These are phyloP conservation scores for Talaromyces verruculosus DNA, from an alignment of 2,329 filamentous ascomycete genomes.

Conservation along the genomic window DNA sequence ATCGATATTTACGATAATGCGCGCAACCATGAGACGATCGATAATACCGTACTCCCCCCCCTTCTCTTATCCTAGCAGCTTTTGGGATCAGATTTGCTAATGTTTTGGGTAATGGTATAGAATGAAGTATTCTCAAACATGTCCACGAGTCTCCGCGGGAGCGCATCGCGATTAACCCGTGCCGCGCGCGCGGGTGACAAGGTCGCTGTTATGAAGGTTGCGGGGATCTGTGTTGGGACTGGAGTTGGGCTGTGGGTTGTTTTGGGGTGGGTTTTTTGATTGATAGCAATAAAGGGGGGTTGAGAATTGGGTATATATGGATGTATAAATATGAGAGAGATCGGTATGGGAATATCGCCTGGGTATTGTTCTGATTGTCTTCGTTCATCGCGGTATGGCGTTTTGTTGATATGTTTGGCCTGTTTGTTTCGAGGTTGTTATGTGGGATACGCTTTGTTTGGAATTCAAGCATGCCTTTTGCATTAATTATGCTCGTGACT, in stretches of 20 bases:
- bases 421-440: background rate
- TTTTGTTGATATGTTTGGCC: background rate
- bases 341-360: too few relatives aligned
- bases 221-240: constrained; percentile 72
- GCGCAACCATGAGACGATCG: constrained; percentile 80
- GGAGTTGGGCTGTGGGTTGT: constrained; percentile 77
- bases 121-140: constrained; percentile 90
- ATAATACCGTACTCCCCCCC: constrained; percentile 68
- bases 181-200: constrained; percentile 93
- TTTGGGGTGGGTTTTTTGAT: constrained; percentile 59
- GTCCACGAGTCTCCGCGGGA: constrained; percentile 77
- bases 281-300: too few relatives aligned
- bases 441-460: background rate
- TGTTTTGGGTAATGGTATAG: constrained; percentile 45
- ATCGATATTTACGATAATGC: constrained; percentile 98
- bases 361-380: too few relatives aligned
- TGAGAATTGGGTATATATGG: background rate
- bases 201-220: constrained; percentile 84
- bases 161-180: constrained; percentile 74
- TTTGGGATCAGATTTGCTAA: background rate
- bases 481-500: background rate
- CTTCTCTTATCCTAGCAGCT: background rate
- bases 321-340: background rate
- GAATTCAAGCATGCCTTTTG: background rate
- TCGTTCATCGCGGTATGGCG: background rate